Conservation (phyloP, 1,284 basidiomycete species). For the Ustilago loliicola region DNA sequence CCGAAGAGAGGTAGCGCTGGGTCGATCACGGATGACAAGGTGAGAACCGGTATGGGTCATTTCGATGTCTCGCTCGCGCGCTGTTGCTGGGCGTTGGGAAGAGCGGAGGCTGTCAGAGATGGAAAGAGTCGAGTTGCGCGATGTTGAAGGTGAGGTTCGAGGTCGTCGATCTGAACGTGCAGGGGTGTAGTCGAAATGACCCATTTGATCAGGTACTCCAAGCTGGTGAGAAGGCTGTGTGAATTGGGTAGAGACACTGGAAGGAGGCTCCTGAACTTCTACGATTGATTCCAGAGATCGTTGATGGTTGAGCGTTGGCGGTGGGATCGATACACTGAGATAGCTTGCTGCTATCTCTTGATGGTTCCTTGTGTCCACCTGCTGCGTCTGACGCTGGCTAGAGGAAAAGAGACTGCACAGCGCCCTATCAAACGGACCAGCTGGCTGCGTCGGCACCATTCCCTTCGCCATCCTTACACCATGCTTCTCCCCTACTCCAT, state of each 20-base stretch:
- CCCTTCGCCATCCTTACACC: background rate
- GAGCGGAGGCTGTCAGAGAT: background rate
- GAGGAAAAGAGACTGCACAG: background rate
- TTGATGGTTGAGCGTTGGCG: constrained; percentile 2
- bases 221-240: background rate
- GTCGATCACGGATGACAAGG: constrained; percentile 31
- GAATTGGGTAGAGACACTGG: background rate
- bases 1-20: constrained; percentile 11
- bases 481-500: background rate
- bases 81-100: constrained; percentile 22
- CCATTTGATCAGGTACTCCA: background rate
- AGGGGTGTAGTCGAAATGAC: background rate
- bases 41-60: constrained; percentile 34
- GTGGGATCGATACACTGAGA: constrained; percentile 1
- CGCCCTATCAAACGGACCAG: background rate
- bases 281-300: constrained; percentile 41
- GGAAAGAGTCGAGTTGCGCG: background rate
- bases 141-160: background rate
- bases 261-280: constrained; percentile 32
- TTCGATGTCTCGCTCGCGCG: constrained; percentile 28
- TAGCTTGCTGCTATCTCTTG: background rate
- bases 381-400: too few relatives aligned
- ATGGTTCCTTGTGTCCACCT: background rate
- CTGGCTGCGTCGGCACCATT: background rate
- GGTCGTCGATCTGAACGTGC: background rate